phyloP scores from a whole-genome alignment of 257 asterid species.

The Przewalskia tangutica region DNA sequence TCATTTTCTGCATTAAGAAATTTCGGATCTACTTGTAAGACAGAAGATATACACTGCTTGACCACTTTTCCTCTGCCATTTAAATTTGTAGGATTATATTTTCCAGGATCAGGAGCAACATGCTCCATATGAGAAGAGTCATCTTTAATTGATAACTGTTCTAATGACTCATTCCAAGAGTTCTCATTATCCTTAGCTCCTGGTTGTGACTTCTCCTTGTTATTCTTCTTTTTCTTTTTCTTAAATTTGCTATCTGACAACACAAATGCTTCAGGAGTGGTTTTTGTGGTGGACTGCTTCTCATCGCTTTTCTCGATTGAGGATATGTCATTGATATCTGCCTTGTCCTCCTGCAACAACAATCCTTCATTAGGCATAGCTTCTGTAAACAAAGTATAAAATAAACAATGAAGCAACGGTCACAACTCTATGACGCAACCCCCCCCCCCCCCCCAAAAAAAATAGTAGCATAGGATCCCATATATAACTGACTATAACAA shows the following conservation, averaged over 20 bases:
- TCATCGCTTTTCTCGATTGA: conserved; percentile 12
- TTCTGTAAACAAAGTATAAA: background rate
- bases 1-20: conserved; percentile 86
- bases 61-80: conserved; percentile 21
- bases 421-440: background rate
- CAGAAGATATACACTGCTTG: conserved; percentile 30
- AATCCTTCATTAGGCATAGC: background rate
- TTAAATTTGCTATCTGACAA: conserved; percentile 38
- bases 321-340: conserved; percentile 21
- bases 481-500: no score
- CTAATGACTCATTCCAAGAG: conserved; percentile 25
- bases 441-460: background rate
- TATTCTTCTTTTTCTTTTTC: conserved; percentile 66
- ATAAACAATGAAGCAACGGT: background rate
- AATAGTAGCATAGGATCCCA: background rate
- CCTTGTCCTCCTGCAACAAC: conserved; percentile 37
- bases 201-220: conserved; percentile 19
- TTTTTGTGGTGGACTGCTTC: conserved; percentile 21
- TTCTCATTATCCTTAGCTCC: conserved; percentile 16
- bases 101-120: conserved; percentile 18
- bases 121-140: conserved; percentile 34
- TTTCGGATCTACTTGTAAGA: conserved; percentile 71
- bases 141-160: conserved; percentile 36
- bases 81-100: conserved; percentile 18
- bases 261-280: conserved; percentile 12